Evolutionary conservation across 768 basidiomycete genomes (phyloP), one percentile per base, ranked within the genome.

Genomic region (Cyathus striatus): DNA sequence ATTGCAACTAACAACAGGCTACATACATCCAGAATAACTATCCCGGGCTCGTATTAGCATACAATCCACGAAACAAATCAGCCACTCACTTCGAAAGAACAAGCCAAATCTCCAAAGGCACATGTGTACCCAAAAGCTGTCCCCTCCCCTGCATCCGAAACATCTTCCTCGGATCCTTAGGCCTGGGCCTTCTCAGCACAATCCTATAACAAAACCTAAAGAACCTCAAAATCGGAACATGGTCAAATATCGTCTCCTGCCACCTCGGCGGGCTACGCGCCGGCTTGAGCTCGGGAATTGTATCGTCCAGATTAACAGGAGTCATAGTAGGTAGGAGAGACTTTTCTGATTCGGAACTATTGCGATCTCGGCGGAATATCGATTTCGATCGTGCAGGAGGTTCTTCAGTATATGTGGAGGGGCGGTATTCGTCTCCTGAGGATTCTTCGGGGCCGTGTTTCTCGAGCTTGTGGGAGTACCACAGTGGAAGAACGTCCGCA

Each of bases 91-190:
- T 70, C 16, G 68, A 68, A 24, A 78, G 52, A 50, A 67, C 74
- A 16, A 76, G 50, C 32, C 63, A 66, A 46, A 77, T 69, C 60
- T 75, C 73, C 14, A 78, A 57, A 3, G 78, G 77, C 6, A 81
- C 73, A 49, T 78, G 79, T 40, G 73, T 71, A 47, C 74, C 70
- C 7, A 66, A 52, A 20, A 59, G 45, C n/a, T n/a, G n/a, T n/a
- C n/a, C n/a, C n/a, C n/a, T n/a, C n/a, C n/a, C n/a, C n/a, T n/a
- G n/a, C n/a, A n/a, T n/a, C n/a, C n/a, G n/a, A n/a, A n/a, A n/a
- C n/a, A 24, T 26, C 38, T 5, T 6, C 26, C 23, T 41, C n/a
- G 23, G 13, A 14, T 41, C 40, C 14, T 23, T 20, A 2, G 49
- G 45, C n/a, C n/a, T n/a, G 34, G 48, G 40, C 30, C 48, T 41